Conservation (phyloP, 345 rosid species). For the Bretschneidera sinensis region DNA sequence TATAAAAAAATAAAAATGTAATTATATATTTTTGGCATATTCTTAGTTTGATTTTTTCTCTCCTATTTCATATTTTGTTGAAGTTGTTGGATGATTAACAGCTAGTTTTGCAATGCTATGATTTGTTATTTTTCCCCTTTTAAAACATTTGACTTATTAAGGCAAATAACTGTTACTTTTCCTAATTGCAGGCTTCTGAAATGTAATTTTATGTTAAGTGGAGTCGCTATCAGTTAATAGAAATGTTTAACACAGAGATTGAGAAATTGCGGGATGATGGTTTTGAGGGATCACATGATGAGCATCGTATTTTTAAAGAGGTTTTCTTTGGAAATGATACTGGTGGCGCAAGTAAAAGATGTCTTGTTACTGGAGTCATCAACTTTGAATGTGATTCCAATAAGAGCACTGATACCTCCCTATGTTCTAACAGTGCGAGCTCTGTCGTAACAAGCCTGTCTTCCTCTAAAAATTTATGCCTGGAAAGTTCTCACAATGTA, state of each 20-base stretch:
- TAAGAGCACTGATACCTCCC: constrained; percentile 35
- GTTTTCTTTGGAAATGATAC: constrained; percentile 46
- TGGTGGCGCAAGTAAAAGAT: constrained; percentile 34
- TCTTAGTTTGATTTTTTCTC: background rate
- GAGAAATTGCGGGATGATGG: constrained; percentile 37
- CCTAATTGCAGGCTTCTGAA: constrained; percentile 16
- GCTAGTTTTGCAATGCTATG: background rate
- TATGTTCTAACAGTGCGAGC: constrained; percentile 50
- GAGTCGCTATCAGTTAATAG: constrained; percentile 24
- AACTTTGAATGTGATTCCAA: constrained; percentile 38
- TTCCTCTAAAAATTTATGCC: constrained; percentile 28
- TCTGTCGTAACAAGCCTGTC: constrained; percentile 54
- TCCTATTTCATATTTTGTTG: background rate
- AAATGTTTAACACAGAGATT: constrained; percentile 32
- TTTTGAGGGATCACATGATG: constrained; percentile 59
- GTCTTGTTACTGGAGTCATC: constrained; percentile 43
- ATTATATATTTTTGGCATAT: no score
- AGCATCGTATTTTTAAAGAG: constrained; percentile 49
- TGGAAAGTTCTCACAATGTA: constrained; percentile 28
- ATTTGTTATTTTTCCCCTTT: background rate
- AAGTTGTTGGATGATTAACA: background rate
- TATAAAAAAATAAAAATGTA: no score
- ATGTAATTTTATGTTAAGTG: constrained; percentile 11
- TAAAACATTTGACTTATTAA: background rate
- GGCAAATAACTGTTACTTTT: background rate